phyloP scores from a whole-genome alignment of 2,329 filamentous ascomycete genomes.

The Cladosporium austrohemisphaericum region DNA sequence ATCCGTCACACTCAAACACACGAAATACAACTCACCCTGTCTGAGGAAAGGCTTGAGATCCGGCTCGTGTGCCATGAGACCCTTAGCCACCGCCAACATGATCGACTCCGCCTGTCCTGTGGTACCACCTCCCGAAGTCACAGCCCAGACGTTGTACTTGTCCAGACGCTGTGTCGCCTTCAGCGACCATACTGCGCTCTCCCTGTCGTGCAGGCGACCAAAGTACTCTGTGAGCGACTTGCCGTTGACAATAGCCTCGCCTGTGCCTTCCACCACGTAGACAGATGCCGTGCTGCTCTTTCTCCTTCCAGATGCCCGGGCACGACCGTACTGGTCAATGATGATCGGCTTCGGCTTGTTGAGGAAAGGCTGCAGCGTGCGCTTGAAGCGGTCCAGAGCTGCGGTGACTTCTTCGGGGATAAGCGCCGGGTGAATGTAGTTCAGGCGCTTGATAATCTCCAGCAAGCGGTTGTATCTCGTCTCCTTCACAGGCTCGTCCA shows the following conservation, averaged over 20 bases:
- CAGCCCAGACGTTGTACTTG: slow-evolving; percentile 95
- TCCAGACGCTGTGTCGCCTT: slow-evolving; percentile 77
- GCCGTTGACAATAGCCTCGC: slow-evolving; percentile 85
- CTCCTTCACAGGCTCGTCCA: slow-evolving; percentile 69
- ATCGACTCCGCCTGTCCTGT: slow-evolving; percentile 96
- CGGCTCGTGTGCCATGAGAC: slow-evolving; percentile 85
- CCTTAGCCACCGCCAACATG: slow-evolving; percentile 84
- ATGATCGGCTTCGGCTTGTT: slow-evolving; percentile 60
- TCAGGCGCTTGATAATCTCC: slow-evolving; percentile 71
- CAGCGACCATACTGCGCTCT: slow-evolving; percentile 89
- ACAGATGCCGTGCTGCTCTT: slow-evolving; percentile 84
- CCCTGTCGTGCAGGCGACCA: slow-evolving; percentile 83
- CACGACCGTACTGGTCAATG: slow-evolving; percentile 73
- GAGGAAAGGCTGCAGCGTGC: slow-evolving; percentile 67
- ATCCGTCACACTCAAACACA: accelerated
- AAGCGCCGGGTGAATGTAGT: slow-evolving; percentile 77
- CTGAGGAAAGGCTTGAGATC: slow-evolving; percentile 81
- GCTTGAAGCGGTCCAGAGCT: slow-evolving; percentile 67
- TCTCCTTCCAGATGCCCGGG: slow-evolving; percentile 75
- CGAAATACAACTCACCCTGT: slow-evolving; percentile 67
- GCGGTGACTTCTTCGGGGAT: slow-evolving; percentile 65
- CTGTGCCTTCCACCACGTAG: slow-evolving; percentile 87
- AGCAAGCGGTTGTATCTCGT: slow-evolving; percentile 77
- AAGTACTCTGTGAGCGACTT: slow-evolving; percentile 80
- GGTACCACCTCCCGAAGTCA: slow-evolving; percentile 79